These are phyloP conservation scores for Cucumis variabilis DNA, from an alignment of 331 rosid species.

Conservation along the genomic window DNA sequence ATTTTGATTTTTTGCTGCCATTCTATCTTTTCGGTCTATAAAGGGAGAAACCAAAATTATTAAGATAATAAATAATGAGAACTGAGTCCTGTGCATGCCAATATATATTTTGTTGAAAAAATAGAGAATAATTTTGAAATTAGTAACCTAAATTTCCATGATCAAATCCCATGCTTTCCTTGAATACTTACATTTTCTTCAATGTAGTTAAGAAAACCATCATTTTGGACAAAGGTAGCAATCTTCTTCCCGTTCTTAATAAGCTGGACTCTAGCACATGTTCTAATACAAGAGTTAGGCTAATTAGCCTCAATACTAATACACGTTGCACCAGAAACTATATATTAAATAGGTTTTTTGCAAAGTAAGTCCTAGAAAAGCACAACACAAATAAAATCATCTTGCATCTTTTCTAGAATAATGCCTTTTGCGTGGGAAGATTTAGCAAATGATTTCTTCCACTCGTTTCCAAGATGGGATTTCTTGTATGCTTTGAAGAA, in stretches of 20 bases:
- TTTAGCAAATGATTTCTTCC: slow-evolving; percentile 79
- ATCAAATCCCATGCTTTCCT: not conserved
- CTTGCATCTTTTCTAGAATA: slow-evolving; percentile 65
- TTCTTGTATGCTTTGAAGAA: slow-evolving; percentile 71
- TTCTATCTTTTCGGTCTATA: slow-evolving; percentile 70
- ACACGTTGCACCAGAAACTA: slow-evolving; percentile 32
- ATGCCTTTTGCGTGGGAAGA: slow-evolving; percentile 73
- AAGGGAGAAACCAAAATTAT: not conserved
- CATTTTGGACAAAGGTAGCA: slow-evolving; percentile 76
- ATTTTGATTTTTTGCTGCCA: slow-evolving; percentile 72
- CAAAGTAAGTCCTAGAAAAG: not conserved
- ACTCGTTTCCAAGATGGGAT: slow-evolving; percentile 71
- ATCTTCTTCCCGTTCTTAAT: slow-evolving; percentile 80
- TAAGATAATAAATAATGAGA: slow-evolving; percentile 40
- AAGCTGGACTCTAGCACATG: slow-evolving; percentile 71
- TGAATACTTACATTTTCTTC: slow-evolving; percentile 64
- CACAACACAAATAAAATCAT: not conserved
- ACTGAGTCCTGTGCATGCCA: slow-evolving; percentile 62
- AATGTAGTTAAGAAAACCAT: slow-evolving; percentile 74
- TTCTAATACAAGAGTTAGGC: slow-evolving; percentile 77
- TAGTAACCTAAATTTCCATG: not conserved
- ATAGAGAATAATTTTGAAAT: not conserved
- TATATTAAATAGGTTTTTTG: not conserved
- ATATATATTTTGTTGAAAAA: not conserved
- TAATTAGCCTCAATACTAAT: slow-evolving; percentile 78